Evolutionary conservation across 495 filamentous ascomycete species (phyloP).

Genomic region (Friedmanniomyces endolithicus): DNA sequence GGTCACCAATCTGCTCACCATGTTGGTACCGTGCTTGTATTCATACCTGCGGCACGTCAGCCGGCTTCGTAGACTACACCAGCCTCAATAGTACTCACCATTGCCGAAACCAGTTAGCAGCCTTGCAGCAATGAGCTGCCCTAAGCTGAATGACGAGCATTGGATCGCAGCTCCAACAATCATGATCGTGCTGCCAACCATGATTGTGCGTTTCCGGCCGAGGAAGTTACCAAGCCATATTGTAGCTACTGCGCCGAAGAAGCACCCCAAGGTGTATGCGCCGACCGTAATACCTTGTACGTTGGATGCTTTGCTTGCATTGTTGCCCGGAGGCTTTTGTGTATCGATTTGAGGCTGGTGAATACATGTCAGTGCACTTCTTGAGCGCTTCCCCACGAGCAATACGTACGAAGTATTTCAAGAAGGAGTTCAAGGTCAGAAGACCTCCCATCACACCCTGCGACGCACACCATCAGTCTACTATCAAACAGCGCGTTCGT

Average conservation of each 20-base stretch:
- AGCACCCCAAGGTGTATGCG: conserved; percentile 63
- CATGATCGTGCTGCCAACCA: conserved; percentile 43
- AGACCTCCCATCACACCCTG: conserved; percentile 29
- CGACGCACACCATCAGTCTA: neutral
- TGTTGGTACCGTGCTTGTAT: conserved; percentile 34
- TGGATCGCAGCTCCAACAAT: conserved; percentile 56
- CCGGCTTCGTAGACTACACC: no score
- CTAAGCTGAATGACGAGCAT: conserved; percentile 45
- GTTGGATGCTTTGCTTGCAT: conserved; percentile 21
- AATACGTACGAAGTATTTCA: conserved; percentile 17
- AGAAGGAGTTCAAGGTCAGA: conserved; percentile 24
- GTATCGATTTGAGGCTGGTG: conserved; percentile 23
- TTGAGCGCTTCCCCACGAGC: neutral
- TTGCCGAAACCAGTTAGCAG: conserved; percentile 54
- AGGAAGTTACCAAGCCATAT: conserved; percentile 62
- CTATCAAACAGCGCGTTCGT: neutral
- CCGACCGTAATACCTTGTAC: conserved; percentile 42
- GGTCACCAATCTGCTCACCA: no score
- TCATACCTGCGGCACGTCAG: conserved; percentile 39
- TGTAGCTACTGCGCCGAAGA: conserved; percentile 43
- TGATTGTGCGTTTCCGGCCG: conserved; percentile 58
- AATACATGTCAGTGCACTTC: neutral
- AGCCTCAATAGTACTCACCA: conserved; percentile 3
- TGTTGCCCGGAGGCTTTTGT: conserved; percentile 20
- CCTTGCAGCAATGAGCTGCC: conserved; percentile 52